phyloP scores from a whole-genome alignment of 176 grass and related monocot species.

The Aegilops bicornis region DNA sequence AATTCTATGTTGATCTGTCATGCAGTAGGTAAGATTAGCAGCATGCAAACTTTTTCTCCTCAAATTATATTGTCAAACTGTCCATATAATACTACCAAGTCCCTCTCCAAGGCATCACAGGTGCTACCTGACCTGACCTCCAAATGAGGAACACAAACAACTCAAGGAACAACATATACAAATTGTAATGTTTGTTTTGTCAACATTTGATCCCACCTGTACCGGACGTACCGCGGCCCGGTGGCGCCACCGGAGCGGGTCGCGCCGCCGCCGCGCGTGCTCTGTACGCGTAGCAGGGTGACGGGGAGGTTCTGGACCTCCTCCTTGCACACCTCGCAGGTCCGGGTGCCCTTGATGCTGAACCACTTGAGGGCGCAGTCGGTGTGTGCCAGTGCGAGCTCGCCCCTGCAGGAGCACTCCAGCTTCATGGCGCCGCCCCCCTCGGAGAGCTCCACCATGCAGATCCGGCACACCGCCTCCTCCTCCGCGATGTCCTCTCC shows the following conservation, averaged over 20 bases:
- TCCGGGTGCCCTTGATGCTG: constrained; percentile 72
- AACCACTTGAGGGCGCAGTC: constrained; percentile 97
- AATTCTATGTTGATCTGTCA: neutral
- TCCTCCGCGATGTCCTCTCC: constrained; percentile 88
- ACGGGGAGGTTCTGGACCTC: constrained; percentile 90
- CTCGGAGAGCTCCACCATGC: constrained; percentile 78
- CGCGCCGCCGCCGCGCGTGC: neutral
- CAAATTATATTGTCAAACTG: neutral
- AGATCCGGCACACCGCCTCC: constrained; percentile 93
- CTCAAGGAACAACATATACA: neutral
- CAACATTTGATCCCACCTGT: constrained; percentile 33
- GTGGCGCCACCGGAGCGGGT: neutral
- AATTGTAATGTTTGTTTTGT: too few species aligned
- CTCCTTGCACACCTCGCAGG: constrained; percentile 82
- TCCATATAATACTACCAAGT: neutral
- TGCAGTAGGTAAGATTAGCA: too few species aligned
- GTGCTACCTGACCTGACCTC: neutral
- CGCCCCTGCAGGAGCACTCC: constrained; percentile 82
- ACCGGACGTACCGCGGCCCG: constrained; percentile 20
- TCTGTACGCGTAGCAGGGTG: constrained; percentile 65
- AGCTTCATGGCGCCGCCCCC: constrained; percentile 67
- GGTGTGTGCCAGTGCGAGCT: constrained; percentile 76
- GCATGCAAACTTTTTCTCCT: neutral
- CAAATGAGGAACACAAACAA: neutral
- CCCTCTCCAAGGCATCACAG: neutral